Conservation (phyloP, 2,329 filamentous ascomycete species). For the Cladophialophora carrionii region DNA sequence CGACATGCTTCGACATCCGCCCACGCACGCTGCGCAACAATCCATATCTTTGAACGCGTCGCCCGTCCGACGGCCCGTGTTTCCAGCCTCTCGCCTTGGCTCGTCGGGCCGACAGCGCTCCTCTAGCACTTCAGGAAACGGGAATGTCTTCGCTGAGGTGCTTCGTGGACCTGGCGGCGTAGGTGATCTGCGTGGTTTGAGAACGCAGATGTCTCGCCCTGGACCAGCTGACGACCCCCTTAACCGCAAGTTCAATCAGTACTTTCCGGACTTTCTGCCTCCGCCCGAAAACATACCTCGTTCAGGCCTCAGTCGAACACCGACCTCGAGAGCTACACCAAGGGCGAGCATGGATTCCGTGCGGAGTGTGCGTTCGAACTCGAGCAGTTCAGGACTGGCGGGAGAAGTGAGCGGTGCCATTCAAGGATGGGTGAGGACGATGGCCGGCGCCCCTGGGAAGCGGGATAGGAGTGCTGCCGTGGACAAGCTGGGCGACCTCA, state of each 20-base stretch:
- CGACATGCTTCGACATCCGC: conserved; percentile 40
- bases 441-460: conserved; percentile 50
- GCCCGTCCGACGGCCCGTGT: conserved; percentile 43
- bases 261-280: conserved; percentile 73
- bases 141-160: conserved; percentile 56
- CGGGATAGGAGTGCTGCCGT: conserved; percentile 22
- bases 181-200: conserved; percentile 73
- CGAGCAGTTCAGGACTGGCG: conserved; percentile 53
- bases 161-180: conserved; percentile 86
- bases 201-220: conserved; percentile 55
- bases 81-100: conserved; percentile 37
- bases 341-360: conserved; percentile 49
- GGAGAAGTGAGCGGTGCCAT: conserved; percentile 86
- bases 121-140: conserved; percentile 41
- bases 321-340: conserved; percentile 42
- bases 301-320: conserved; percentile 27
- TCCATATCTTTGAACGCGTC: conserved; percentile 43
- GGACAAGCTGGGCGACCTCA: conserved; percentile 46
- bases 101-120: conserved; percentile 38
- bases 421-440: conserved; percentile 86
- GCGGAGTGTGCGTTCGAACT: conserved; percentile 48
- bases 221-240: conserved; percentile 83
- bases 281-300: conserved; percentile 49
- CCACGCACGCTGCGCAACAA: conserved; percentile 39
- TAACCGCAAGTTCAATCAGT: conserved; percentile 80